Evolutionary conservation across 768 basidiomycete species (phyloP), one percentile per base, ranked within the genome.

Genomic region (Lentinus tigrinus): DNA sequence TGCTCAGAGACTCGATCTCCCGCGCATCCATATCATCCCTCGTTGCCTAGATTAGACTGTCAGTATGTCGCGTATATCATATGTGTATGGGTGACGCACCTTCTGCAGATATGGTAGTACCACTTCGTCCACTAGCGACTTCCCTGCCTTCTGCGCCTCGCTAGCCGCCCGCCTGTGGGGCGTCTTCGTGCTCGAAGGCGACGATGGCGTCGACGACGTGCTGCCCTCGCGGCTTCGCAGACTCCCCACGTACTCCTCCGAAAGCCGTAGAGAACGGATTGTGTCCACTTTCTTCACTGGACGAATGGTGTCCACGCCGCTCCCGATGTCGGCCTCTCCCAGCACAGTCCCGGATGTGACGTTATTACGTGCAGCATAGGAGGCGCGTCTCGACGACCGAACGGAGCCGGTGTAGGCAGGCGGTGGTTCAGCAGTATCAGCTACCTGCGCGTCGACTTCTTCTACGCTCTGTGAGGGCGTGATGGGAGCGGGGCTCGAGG

Each of bases 211-310:
- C 7, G 75, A 72, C 16, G 71, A 69, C 26, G 71, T 65, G 57
- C 77, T 78, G 21, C 77, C 78, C 53, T 84, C 89, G 69, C 80
- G 80, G 47, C 71, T 65, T 50, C 87, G 78, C 56, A 85, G 68
- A 61, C 79, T 91, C 10, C 93, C 93, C 27, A 94, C 85, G 67
- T 84, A 95, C 65, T 92, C 94, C 10, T 85, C 81, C 0, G 93
- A 93, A 19, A 91, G 71, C 60, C 87, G 78, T 14, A 93, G 74
- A 4, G 93, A 94, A 3, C 88, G 85, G 11, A 80, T 78, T 4
- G 88, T 81, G 69, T 97, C 94, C 28, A 96, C 87, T 67, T 91
- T 93, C 81, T 95, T 96, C 60, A 96, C 86, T 0, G 95, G 95
- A 52, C 94, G 82, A 66, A 98, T 93, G 1, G 95, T 98, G 66